Base-by-base conservation (phyloP, 345 rosid genomes). In the Gossypium stocksii region DNA sequence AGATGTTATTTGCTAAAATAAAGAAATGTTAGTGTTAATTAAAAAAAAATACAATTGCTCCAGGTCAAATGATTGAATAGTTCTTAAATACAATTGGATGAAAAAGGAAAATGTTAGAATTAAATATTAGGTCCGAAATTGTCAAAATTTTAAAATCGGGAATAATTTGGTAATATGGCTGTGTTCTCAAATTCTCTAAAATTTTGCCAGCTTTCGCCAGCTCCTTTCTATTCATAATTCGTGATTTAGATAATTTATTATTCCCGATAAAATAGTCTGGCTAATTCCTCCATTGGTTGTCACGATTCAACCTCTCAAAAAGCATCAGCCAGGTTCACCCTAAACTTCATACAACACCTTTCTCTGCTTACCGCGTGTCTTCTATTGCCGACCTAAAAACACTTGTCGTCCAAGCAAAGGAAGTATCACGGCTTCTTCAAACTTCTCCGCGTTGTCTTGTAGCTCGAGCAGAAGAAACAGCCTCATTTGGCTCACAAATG, bases 391-490 rank as follows among this genome's bases (percentile, higher is more conserved):
- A 70, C 73, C 43, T 16, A 51, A 15, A 23, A 16, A 20, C 41
- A 58, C 56, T 13, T 71, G 73, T 56, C 65, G 45, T 71, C 29
- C 52, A 71, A 56, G 74, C 51, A 1, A 71, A 19, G 74, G 9
- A 43, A 72, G 53, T 15, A 60, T 44, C 46, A 52, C 44, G 72
- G 41, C 27, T 25, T 16, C 73, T 29, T 52, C 46, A 9, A 52
- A 52, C 22, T 7, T 52, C 7, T 70, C 23, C 20, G 15, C 14
- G 3, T 64, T 64, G 51, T 54, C 16, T 38, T 29, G 2, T 10
- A 45, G 19, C 80, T 71, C 68, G 86, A 80, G 81, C 78, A n/a
- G 3, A n/a, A 46, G 22, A 70, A 77, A 62, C 3, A 66, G 77
- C 59, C 69, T 49, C 53, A 58, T 70, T 80, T 66, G 57, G 74